Conservation (phyloP, 2,329 filamentous ascomycete species). For the Epichloe coenophiala region DNA sequence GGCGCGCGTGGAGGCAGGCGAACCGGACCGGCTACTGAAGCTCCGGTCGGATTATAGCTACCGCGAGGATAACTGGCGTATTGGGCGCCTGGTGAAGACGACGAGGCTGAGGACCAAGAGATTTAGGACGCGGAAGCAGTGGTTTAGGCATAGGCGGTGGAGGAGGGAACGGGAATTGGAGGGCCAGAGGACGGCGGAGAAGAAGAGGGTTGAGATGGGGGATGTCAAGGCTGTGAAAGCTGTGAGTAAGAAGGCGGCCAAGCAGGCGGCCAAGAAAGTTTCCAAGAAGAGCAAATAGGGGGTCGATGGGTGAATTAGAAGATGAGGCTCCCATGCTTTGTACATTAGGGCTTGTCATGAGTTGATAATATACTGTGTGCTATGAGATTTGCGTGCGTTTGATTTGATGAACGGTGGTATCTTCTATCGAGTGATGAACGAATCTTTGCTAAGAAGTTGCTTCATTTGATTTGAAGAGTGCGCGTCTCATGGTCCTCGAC, state of each 20-base stretch:
- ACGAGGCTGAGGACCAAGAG: conserved; percentile 36
- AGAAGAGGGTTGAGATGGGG: conserved; percentile 19
- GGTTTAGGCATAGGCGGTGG: conserved; percentile 31
- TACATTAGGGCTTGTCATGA: no score
- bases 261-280: conserved; percentile 22
- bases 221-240: conserved; percentile 19
- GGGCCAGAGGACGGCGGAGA: conserved; percentile 26
- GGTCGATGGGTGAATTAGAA: neutral
- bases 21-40: conserved; percentile 34
- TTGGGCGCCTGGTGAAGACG: conserved; percentile 39
- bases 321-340: neutral
- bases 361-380: no score
- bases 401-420: no score
- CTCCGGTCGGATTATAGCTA: conserved; percentile 43
- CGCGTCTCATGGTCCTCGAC: no score
- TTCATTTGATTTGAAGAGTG: no score
- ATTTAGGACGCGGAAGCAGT: conserved; percentile 36
- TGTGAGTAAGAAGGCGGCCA: conserved; percentile 21
- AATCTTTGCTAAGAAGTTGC: no score
- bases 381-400: no score
- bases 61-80: conserved; percentile 45
- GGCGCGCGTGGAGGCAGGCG: conserved; percentile 26
- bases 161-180: conserved; percentile 27
- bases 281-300: conserved; percentile 20
- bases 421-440: no score